Conservation (phyloP, 495 filamentous ascomycete genomes). For the Aspergillus sclerotiicarbonarius region DNA sequence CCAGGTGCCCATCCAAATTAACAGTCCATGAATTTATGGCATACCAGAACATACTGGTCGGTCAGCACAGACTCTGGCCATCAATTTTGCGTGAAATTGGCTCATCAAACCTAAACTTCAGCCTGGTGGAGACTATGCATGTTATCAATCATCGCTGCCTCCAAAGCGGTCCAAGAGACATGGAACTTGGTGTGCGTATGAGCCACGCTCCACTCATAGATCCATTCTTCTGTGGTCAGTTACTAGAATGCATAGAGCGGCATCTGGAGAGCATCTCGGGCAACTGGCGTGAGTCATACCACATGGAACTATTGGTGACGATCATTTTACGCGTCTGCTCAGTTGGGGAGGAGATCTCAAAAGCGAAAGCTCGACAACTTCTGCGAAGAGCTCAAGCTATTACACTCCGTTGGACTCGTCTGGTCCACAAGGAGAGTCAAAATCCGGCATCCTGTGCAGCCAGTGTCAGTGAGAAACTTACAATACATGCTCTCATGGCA, state of each 20-base stretch:
- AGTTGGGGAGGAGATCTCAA: not conserved
- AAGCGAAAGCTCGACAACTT: not conserved
- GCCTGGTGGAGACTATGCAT: slow-evolving; percentile 34
- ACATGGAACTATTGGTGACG: slow-evolving; percentile 35
- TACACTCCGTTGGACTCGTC: not conserved
- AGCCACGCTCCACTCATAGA: slow-evolving; percentile 26
- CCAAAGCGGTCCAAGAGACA: slow-evolving; percentile 38
- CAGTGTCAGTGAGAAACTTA: not conserved
- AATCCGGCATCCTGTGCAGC: not conserved
- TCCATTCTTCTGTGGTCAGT: slow-evolving; percentile 13
- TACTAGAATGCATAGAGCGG: slow-evolving; percentile 21
- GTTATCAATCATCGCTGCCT: slow-evolving; percentile 45
- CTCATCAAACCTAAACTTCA: slow-evolving; percentile 46
- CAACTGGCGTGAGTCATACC: slow-evolving; percentile 48
- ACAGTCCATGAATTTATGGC: slow-evolving; percentile 50
- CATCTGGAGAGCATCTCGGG: slow-evolving; percentile 29
- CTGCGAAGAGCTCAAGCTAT: not conserved
- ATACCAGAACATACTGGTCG: slow-evolving; percentile 32
- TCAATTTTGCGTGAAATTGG: slow-evolving; percentile 50
- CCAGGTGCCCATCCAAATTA: slow-evolving; percentile 35
- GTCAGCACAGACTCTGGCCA: slow-evolving; percentile 40
- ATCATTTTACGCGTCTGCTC: slow-evolving; percentile 32
- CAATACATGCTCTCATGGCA: not conserved
- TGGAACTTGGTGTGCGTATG: slow-evolving; percentile 9
- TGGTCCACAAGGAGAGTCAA: not conserved